phyloP scores from a whole-genome alignment of 352 stramenopile species.

The Globisporangium abappressorium region DNA sequence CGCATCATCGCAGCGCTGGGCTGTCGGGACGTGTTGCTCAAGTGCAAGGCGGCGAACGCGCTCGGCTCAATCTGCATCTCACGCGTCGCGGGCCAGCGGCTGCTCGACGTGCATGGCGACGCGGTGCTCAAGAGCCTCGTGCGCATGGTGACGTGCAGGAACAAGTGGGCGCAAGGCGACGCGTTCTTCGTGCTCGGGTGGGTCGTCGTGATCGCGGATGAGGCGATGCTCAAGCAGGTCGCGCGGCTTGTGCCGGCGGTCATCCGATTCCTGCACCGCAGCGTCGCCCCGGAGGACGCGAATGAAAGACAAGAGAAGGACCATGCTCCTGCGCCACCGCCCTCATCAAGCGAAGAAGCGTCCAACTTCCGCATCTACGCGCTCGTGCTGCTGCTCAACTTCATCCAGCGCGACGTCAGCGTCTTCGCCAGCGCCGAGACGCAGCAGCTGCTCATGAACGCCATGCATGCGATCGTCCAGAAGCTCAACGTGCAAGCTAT shows the following conservation, averaged over 20 bases:
- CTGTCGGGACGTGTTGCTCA: slow-evolving; percentile 66
- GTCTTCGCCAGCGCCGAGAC: slow-evolving; percentile 21
- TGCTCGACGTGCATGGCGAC: slow-evolving; percentile 46
- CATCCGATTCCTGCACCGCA: slow-evolving; percentile 41
- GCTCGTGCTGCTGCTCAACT: slow-evolving; percentile 73
- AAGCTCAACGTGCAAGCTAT: slow-evolving; percentile 6
- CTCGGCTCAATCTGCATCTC: slow-evolving; percentile 74
- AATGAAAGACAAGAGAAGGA: not conserved
- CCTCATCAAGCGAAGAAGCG: slow-evolving; percentile 43
- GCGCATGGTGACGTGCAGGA: slow-evolving; percentile 65
- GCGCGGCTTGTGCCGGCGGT: slow-evolving; percentile 42
- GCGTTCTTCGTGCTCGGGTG: slow-evolving; percentile 74
- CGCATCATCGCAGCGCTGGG: slow-evolving; percentile 45
- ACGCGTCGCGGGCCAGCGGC: slow-evolving; percentile 57
- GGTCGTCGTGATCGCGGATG: slow-evolving; percentile 68
- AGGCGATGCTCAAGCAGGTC: slow-evolving; percentile 34
- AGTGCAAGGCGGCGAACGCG: slow-evolving; percentile 77
- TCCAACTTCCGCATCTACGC: slow-evolving; percentile 71
- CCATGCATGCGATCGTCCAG: slow-evolving; percentile 13
- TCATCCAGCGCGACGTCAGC: slow-evolving; percentile 49
- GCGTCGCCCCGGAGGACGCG: slow-evolving; percentile 23
- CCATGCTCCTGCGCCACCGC: not conserved
- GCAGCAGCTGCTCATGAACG: slow-evolving; percentile 1
- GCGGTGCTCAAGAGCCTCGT: slow-evolving; percentile 34
- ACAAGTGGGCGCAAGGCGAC: slow-evolving; percentile 74